Base-by-base conservation (phyloP, 495 filamentous ascomycete species). In the Trichoderma gamsii region DNA sequence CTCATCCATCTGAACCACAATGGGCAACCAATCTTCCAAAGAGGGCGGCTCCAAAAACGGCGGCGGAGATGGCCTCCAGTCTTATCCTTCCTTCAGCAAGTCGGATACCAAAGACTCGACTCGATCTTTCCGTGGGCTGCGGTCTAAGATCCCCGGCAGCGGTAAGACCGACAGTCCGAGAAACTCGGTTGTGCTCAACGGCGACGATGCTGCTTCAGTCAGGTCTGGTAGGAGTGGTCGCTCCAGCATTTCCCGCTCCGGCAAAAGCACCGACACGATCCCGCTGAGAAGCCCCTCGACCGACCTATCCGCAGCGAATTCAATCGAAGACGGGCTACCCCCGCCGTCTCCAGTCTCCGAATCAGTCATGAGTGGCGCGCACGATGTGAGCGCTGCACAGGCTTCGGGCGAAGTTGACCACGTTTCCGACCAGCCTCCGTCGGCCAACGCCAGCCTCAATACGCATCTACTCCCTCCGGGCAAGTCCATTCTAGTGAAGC, bases 1-100 rank as follows among this genome's bases (percentile, higher is more conserved):
- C 56, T 27, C 56, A 61, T 23, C 16, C 27, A 52, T 38, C 5
- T 21, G 25, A 21, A n/a, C 23, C 59, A 61, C 41, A 68, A 98
- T 98, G 94, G 94, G 94, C 79, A 96, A 97, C 82, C 88, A 92
- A 83, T 84, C 87, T 77, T 98, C 94, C 75, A 97, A 95, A 81
- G 81, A 82, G 74, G 84, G 86, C 73, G 86, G 79, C 46, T 68
- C 74, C 71, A 81, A 77, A 72, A 76, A 71, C 71, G 73, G 71
- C 68, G 70, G 70, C 68, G 76, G 65, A 69, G 76, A 76, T 63
- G 74, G 65, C 69, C 79, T 94, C 67, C 88, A 90, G 76, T 89
- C 90, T 32, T 95, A 92, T 78, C 92, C 94, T 44, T 96, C 95
- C 27, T 93, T 99, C 77, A 90, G 89, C 76, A 92, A 91, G 75